Conservation (phyloP, 441 rosid species). For the California macrophylla region DNA sequence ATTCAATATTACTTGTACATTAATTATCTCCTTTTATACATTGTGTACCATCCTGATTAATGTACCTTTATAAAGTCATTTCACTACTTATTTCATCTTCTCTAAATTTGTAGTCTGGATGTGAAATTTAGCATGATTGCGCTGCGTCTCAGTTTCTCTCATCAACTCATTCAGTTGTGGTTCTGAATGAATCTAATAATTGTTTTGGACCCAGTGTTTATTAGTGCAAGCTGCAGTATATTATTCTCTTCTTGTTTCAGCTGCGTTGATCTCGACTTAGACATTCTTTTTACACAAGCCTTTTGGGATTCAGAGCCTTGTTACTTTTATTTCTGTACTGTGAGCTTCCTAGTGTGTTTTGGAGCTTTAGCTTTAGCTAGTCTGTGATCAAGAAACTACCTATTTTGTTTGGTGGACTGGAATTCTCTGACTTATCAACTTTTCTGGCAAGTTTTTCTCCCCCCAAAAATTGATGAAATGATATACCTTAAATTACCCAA, state of each 20-base stretch:
- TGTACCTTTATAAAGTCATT: constrained; percentile 5
- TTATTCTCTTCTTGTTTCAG: background rate
- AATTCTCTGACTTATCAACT: no score
- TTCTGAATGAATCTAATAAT: background rate
- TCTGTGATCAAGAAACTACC: background rate
- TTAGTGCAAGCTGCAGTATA: background rate
- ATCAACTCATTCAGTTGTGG: background rate
- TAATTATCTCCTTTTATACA: background rate
- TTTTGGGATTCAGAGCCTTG: background rate
- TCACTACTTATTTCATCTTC: background rate
- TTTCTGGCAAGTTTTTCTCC: no score
- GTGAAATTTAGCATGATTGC: background rate
- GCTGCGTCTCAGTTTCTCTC: background rate
- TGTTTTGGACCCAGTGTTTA: background rate
- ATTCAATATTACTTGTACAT: constrained; percentile 4
- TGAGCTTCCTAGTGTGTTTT: background rate
- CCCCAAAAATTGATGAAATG: no score
- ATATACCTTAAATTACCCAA: background rate
- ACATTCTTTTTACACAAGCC: background rate
- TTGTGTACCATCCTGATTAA: background rate
- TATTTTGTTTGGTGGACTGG: no score
- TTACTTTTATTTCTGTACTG: background rate
- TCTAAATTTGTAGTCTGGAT: background rate
- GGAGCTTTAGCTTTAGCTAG: background rate
- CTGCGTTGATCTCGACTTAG: background rate